Evolutionary conservation across 1,284 basidiomycete genomes (phyloP).

Genomic region (Cystobasidium slooffiae): DNA sequence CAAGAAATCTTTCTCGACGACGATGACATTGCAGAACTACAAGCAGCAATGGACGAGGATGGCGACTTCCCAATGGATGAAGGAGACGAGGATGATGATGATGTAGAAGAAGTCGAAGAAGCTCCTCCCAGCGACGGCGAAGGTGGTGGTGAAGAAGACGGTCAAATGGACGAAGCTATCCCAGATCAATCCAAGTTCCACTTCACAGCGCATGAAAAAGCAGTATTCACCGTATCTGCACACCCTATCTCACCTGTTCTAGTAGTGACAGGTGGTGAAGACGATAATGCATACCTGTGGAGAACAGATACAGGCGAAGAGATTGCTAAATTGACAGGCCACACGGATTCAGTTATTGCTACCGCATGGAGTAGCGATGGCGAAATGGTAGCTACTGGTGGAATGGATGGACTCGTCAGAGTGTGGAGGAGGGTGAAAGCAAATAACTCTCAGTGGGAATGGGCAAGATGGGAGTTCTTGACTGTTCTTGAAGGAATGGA

Average conservation of each 20-base stretch:
- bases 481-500: slow-evolving; percentile 90
- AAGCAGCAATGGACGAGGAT: slow-evolving; percentile 44
- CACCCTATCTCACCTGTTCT: slow-evolving; percentile 76
- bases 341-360: slow-evolving; percentile 86
- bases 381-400: slow-evolving; percentile 88
- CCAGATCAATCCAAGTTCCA: slow-evolving; percentile 56
- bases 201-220: slow-evolving; percentile 57
- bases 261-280: slow-evolving; percentile 90
- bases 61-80: slow-evolving; percentile 34
- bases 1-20: slow-evolving; percentile 46
- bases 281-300: slow-evolving; percentile 94
- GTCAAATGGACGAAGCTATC: slow-evolving; percentile 36
- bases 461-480: slow-evolving; percentile 85
- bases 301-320: slow-evolving; percentile 80
- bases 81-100: slow-evolving; percentile 41
- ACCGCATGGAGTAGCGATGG: slow-evolving; percentile 84
- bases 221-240: slow-evolving; percentile 78
- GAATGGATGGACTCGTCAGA: slow-evolving; percentile 94
- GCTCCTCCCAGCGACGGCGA: slow-evolving; percentile 22
- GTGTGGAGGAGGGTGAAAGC: slow-evolving; percentile 76
- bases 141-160: slow-evolving; percentile 27
- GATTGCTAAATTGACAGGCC: slow-evolving; percentile 83
- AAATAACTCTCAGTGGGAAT: slow-evolving; percentile 60
- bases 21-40: slow-evolving; percentile 41
- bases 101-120: slow-evolving; percentile 14